Base-by-base conservation (phyloP, 108 stramenopile genomes). In the Nitzschia putrida region DNA sequence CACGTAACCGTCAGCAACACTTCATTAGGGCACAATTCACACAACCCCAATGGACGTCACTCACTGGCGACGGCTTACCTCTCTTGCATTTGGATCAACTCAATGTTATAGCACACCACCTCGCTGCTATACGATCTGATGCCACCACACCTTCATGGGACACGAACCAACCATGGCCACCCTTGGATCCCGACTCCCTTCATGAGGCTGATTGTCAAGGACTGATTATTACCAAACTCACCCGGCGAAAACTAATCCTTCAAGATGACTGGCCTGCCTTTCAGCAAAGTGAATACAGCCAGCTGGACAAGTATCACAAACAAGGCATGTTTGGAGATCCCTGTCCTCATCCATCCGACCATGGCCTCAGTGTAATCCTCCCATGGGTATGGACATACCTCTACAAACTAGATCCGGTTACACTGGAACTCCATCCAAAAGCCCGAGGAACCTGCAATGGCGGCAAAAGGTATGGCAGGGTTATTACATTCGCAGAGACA, bases 301-400 rank as follows among this genome's bases (percentile, higher is more conserved):
- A 57, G 40, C 41, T 69, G 8, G 55, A 69, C 22, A 0, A 40
- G 0, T 69, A 69, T 22, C 43, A 69, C 23, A 24, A 57, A 11
- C 40, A 56, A 34, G 68, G 57, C 16, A 69, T 58, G 55, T 69
- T 69, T 58, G 57, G 68, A 2, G 14, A 42, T 13, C 68, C 68
- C 21, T 14, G 11, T 13, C 40, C 55, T 57, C 7, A 16, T 11
- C 60, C 60, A 20, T 13, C 55, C 9, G 42, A 57, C 14, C 16
- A 14, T 8, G 8, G 7, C 2, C 20, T 43, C 39, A 34, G 29
- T 34, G 40, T 55, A 40, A 1, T 58, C 11, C 55, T 69, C 20
- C 57, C 57, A 8, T 69, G 68, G 68, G 56, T 69, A 3, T 69
- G 66, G 66, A 16, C 66, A 14, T 66, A 66, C 4, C 7, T 66